Evolutionary conservation across 768 basidiomycete species (phyloP).

Genomic region (Ephemerocybe angulata): DNA sequence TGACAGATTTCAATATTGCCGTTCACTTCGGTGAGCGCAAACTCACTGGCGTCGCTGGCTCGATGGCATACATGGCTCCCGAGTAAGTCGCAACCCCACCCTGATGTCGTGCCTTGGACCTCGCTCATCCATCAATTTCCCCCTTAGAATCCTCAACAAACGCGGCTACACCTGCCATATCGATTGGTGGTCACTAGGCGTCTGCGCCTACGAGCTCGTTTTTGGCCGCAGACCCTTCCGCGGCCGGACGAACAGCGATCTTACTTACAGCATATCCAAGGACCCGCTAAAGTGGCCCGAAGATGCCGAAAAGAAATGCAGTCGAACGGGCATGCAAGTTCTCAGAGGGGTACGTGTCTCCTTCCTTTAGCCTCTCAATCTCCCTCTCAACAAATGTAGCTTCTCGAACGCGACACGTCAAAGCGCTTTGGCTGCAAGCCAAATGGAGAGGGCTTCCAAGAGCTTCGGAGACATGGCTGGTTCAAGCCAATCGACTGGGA

Average conservation of each 20-base stretch:
- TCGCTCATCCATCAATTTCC: conserved; percentile 9
- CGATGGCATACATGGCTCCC: conserved; percentile 98
- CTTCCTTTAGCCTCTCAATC: conserved; percentile 7
- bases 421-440: conserved; percentile 82
- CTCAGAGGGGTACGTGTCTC: conserved; percentile 67
- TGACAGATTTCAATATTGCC: conserved; percentile 98
- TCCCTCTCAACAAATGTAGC: conserved; percentile 37
- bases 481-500: conserved; percentile 89
- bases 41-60: conserved; percentile 90
- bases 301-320: conserved; percentile 77
- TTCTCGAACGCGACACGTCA: conserved; percentile 81
- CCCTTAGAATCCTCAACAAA: conserved; percentile 71
- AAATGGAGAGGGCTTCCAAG: conserved; percentile 74
- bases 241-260: conserved; percentile 87
- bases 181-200: conserved; percentile 97
- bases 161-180: conserved; percentile 92
- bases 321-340: conserved; percentile 70
- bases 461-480: conserved; percentile 81
- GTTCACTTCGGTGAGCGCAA: conserved; percentile 91
- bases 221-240: conserved; percentile 92
- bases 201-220: conserved; percentile 88
- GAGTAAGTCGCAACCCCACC: conserved; percentile 42
- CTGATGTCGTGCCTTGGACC: neutral
- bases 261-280: conserved; percentile 89
- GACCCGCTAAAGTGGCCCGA: conserved; percentile 90